These are phyloP conservation scores for Colletotrichum lindemuthianum DNA, from an alignment of 2,329 filamentous ascomycete genomes.

Conservation along the genomic window DNA sequence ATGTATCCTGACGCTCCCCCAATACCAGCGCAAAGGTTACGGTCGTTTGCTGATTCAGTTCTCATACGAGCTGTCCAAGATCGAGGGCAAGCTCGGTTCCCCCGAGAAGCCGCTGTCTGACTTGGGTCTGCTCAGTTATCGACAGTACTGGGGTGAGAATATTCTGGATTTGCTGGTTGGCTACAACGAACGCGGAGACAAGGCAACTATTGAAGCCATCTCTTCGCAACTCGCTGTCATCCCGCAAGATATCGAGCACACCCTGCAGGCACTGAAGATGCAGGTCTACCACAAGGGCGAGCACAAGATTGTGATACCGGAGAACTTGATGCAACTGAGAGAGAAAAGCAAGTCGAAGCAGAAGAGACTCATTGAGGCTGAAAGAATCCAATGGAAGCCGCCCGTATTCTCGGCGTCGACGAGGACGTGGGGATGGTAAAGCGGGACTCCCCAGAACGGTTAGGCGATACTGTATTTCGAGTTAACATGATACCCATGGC, in stretches of 20 bases:
- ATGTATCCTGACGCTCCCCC: constrained; percentile 95
- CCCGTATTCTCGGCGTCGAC: constrained; percentile 91
- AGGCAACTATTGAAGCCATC: constrained; percentile 86
- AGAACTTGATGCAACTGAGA: constrained; percentile 80
- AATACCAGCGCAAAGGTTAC: constrained; percentile 95
- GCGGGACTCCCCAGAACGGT: neutral
- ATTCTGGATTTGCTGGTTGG: constrained; percentile 88
- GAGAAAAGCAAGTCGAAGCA: constrained; percentile 85
- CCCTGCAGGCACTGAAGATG: constrained; percentile 93
- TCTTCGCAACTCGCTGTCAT: constrained; percentile 89
- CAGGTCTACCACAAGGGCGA: constrained; percentile 95
- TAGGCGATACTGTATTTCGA: constrained; percentile 20
- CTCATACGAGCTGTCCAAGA: constrained; percentile 95
- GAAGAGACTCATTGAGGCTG: constrained; percentile 79
- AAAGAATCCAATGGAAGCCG: constrained; percentile 91
- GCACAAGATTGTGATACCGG: constrained; percentile 93
- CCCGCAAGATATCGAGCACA: constrained; percentile 96
- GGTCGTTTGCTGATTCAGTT: constrained; percentile 95
- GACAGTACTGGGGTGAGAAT: constrained; percentile 97
- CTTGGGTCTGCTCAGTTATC: constrained; percentile 90
- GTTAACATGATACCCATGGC: constrained; percentile 28
- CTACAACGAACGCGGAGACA: constrained; percentile 72
- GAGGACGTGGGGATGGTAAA: constrained; percentile 94
- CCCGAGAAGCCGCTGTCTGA: constrained; percentile 97
- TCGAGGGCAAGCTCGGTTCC: constrained; percentile 93